Base-by-base conservation (phyloP, 2,329 filamentous ascomycete genomes). In the Phyllosticta citriasiana region DNA sequence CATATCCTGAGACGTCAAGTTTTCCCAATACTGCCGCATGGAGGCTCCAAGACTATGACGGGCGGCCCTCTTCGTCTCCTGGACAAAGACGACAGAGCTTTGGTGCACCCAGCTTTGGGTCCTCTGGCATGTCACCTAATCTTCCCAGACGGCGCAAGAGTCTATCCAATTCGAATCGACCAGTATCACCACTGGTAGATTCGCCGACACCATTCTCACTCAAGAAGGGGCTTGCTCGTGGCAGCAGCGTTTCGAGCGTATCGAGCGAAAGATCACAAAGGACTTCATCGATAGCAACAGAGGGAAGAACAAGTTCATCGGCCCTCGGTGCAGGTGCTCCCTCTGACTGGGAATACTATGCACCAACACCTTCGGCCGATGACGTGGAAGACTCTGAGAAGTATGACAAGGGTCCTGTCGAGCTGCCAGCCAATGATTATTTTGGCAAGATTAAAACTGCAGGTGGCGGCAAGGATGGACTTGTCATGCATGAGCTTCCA, bases 281-380 rank as follows among this genome's bases (percentile, higher is more conserved):
- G 79, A 82, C 63, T 79, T 91, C 57, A 82, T 83, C 22, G 88
- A 89, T 74, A 88, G 91, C 69, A 87, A 91, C 7, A 82, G 83
- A 5, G 75, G 86, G 66, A 89, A 90, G 65, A 69, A 89, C 64
- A 73, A 74, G 2, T 91, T 65, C 66, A 10, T 69, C 71, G 1
- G 70, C 63, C 12, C 60, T 74, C 3, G 71, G 71, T 7, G 64
- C 64, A 52, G 73, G 73, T 6, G 71, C 69, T 2, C 73, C 73
- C 3, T 73, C 71, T 9, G 73, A 74, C 47, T 74, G 73, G 73
- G 72, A 74, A 55, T 72, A 68, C 35, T 60, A 60, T 24, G 57
- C 62, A 35, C 57, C 62, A n/a, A 47, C 40, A 47, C n/a, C 14
- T n/a, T n/a, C 40, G 2, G 14, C 40, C 7, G 40, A 47, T 47